phyloP scores from a whole-genome alignment of 148 eudicot species.

The Cornus kousa region DNA sequence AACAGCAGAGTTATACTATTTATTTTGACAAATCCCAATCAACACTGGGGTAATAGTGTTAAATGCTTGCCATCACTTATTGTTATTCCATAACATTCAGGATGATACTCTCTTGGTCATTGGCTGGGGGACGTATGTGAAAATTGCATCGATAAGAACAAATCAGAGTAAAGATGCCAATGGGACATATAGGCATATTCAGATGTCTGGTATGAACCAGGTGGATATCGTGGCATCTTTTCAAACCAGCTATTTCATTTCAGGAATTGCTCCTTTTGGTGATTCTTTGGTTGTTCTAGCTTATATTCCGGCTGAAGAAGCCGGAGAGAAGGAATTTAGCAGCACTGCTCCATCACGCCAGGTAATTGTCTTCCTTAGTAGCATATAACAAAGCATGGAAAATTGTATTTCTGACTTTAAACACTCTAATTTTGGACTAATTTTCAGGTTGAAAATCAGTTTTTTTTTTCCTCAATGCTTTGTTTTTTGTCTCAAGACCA shows the following conservation, averaged over 20 bases:
- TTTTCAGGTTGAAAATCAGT: not conserved
- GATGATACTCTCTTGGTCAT: conserved; percentile 86
- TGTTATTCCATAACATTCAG: conserved; percentile 44
- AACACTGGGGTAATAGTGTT: not conserved
- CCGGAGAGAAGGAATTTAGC: conserved; percentile 79
- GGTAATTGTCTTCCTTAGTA: conserved; percentile 41
- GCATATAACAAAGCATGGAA: not conserved
- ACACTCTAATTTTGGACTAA: too few species aligned
- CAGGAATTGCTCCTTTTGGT: conserved; percentile 97
- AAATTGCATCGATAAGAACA: conserved; percentile 69
- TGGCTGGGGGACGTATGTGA: conserved; percentile 98
- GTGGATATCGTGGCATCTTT: conserved; percentile 98
- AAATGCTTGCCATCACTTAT: conserved; percentile 26
- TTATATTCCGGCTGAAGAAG: conserved; percentile 85
- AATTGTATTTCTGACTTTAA: not conserved
- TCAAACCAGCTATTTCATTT: conserved; percentile 85
- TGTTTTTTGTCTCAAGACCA: not conserved
- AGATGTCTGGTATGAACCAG: conserved; percentile 49
- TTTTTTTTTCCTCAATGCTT: not conserved
- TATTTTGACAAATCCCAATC: not conserved
- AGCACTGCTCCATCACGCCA: conserved; percentile 73
- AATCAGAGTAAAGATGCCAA: conserved; percentile 48
- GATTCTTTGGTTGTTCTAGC: conserved; percentile 90
- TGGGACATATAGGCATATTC: conserved; percentile 56
- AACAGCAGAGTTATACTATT: not conserved